phyloP scores from a whole-genome alignment of 2,329 filamentous ascomycete genomes.

The Ilyonectria robusta region DNA sequence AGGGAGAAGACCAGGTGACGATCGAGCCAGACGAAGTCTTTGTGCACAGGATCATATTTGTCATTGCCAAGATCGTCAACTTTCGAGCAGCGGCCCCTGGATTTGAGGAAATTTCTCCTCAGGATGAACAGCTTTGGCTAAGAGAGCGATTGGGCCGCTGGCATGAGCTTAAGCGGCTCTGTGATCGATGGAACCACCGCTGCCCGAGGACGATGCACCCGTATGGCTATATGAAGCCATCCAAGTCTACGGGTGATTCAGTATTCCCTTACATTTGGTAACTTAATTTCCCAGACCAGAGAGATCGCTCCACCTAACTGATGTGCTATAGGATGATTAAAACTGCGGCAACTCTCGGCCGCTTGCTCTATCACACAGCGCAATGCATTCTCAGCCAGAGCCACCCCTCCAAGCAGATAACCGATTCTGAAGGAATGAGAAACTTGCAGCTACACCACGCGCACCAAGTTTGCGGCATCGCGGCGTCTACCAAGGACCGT shows the following conservation, averaged over 20 bases:
- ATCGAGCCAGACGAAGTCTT: constrained; percentile 82
- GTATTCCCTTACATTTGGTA: constrained; percentile 90
- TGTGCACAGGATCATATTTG: constrained; percentile 91
- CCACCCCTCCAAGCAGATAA: constrained; percentile 77
- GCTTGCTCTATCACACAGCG: constrained; percentile 90
- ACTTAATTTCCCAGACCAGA: background rate
- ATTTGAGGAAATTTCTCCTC: constrained; percentile 70
- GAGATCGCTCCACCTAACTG: background rate
- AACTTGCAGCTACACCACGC: constrained; percentile 81
- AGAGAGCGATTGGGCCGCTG: constrained; percentile 81
- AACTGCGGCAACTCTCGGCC: constrained; percentile 83
- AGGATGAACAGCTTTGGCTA: constrained; percentile 74
- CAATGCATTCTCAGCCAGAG: constrained; percentile 85
- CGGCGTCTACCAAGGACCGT: constrained; percentile 85
- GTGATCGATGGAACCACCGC: constrained; percentile 84
- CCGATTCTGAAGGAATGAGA: constrained; percentile 76
- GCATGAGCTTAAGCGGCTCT: constrained; percentile 83
- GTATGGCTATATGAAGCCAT: constrained; percentile 80
- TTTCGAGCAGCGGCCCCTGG: constrained; percentile 81
- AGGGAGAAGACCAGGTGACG: constrained; percentile 62
- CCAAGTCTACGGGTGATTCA: constrained; percentile 77
- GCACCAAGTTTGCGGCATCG: constrained; percentile 89
- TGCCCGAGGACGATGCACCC: constrained; percentile 91
- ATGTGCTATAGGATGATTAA: constrained; percentile 78
- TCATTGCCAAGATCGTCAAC: constrained; percentile 88